Conservation (phyloP, 164 flowering plant genomes). For the Vitis amurensis region DNA sequence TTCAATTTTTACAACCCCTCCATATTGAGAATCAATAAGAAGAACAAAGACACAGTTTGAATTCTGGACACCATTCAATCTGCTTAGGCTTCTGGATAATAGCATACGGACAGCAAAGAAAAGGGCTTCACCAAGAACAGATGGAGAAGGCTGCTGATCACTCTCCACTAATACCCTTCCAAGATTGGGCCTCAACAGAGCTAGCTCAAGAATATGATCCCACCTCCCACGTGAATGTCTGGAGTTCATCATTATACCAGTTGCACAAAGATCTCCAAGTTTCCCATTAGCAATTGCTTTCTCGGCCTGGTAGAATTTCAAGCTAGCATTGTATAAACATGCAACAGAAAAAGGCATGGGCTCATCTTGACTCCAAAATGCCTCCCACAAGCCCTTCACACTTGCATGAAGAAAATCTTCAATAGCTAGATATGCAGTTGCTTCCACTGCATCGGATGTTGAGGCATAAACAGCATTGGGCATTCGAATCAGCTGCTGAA, state of each 20-base stretch:
- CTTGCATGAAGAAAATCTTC: conserved; percentile 91
- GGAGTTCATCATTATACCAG: conserved; percentile 62
- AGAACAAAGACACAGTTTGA: conserved; percentile 64
- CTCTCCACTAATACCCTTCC: conserved; percentile 43
- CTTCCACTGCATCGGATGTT: conserved; percentile 68
- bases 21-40: conserved; percentile 77
- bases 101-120: conserved; percentile 76
- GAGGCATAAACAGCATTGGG: conserved; percentile 83
- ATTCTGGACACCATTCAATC: conserved; percentile 45
- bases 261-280: conserved; percentile 73
- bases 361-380: conserved; percentile 80
- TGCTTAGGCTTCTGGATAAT: conserved; percentile 72
- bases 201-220: conserved; percentile 83
- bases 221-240: conserved; percentile 79
- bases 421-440: conserved; percentile 76
- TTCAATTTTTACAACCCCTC: conserved; percentile 83
- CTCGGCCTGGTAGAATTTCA: conserved; percentile 84
- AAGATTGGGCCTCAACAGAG: conserved; percentile 70
- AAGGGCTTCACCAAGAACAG: conserved; percentile 75
- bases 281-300: conserved; percentile 75
- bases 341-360: conserved; percentile 77
- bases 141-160: conserved; percentile 50
- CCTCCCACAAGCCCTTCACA: conserved; percentile 87
- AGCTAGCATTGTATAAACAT: conserved; percentile 48
- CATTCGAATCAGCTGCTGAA: conserved; percentile 91